A percentile compares a stretch with the other conserved stretches of the same genome.
phyloP scores from a whole-genome alignment of 2,329 filamentous ascomycete genomes.

The Talaromyces sp. region DNA sequence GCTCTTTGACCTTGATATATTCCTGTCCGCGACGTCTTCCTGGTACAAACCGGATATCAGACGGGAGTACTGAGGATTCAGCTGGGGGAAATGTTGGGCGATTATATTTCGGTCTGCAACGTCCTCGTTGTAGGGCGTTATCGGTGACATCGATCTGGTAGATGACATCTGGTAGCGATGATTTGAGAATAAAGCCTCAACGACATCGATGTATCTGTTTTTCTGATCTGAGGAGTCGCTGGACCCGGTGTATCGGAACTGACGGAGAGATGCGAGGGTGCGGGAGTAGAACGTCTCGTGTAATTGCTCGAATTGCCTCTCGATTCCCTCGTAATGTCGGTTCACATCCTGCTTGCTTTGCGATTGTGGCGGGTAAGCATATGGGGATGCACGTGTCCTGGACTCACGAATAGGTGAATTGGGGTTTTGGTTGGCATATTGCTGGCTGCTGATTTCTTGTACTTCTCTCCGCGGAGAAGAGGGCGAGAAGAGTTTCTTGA shows the following conservation, averaged over 20 bases:
- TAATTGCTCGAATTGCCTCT: slow-evolving; percentile 39
- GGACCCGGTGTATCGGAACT: slow-evolving; percentile 23
- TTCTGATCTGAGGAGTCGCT: slow-evolving; percentile 23
- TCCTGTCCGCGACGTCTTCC: slow-evolving; percentile 42
- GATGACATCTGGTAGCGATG: slow-evolving; percentile 28
- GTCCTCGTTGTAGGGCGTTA: slow-evolving; percentile 41
- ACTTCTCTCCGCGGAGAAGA: slow-evolving; percentile 6
- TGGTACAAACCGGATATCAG: slow-evolving; percentile 37
- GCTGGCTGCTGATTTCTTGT: slow-evolving; percentile 4
- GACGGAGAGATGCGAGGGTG: slow-evolving; percentile 27
- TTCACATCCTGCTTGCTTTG: slow-evolving; percentile 24
- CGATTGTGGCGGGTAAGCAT: slow-evolving; percentile 17
- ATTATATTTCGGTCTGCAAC: slow-evolving; percentile 43
- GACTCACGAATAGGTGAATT: not conserved
- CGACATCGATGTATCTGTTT: slow-evolving; percentile 39
- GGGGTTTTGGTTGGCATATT: slow-evolving; percentile 5
- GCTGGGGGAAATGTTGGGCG: slow-evolving; percentile 19
- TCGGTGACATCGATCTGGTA: slow-evolving; percentile 28
- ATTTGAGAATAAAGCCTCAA: slow-evolving; percentile 38
- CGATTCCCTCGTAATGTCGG: slow-evolving; percentile 36
- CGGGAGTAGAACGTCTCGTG: slow-evolving; percentile 34
- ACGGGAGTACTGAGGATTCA: slow-evolving; percentile 26
- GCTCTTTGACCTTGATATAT: slow-evolving; percentile 30
- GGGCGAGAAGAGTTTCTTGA: slow-evolving; percentile 32
- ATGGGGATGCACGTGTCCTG: slow-evolving; percentile 15